A percentile compares a stretch with the other conserved stretches of the same genome.
Conservation (phyloP, 1,139 yeast species). For the Geotrichum carabidarum region DNA sequence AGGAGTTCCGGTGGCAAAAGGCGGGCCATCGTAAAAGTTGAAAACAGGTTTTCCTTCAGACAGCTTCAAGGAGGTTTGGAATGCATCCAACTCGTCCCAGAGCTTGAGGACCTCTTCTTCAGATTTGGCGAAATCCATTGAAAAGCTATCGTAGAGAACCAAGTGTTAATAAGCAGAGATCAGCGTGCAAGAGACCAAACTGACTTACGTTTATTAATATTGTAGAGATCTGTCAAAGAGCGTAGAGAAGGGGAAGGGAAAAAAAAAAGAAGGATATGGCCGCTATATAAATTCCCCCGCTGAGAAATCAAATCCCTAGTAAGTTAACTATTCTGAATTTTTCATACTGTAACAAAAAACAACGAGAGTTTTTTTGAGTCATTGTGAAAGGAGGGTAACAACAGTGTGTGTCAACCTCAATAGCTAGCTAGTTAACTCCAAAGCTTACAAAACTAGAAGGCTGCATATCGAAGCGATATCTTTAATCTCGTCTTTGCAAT, state of each 20-base stretch:
- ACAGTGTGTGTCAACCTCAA: too few species aligned
- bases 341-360: neutral
- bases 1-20: slow-evolving; percentile 98
- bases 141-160: neutral
- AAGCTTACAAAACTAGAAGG: too few species aligned
- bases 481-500: too few species aligned
- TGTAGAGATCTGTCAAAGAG: neutral
- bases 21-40: slow-evolving; percentile 97
- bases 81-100: slow-evolving; percentile 92
- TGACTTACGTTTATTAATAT: neutral
- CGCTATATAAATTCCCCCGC: too few species aligned
- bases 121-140: slow-evolving; percentile 69
- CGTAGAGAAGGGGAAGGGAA: neutral
- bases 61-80: slow-evolving; percentile 76
- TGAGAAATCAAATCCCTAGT: too few species aligned
- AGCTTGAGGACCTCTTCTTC: slow-evolving; percentile 73
- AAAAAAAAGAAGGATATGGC: neutral
- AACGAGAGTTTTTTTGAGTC: slow-evolving; percentile 2
- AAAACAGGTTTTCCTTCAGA: slow-evolving; percentile 83
- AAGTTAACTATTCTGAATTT: neutral
- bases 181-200: too few species aligned
- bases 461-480: too few species aligned
- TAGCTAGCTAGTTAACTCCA: too few species aligned
- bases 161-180: too few species aligned
- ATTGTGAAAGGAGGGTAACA: neutral